Base-by-base conservation (phyloP, 192 early-diverging fungal species). In the Coemansia sp. region DNA sequence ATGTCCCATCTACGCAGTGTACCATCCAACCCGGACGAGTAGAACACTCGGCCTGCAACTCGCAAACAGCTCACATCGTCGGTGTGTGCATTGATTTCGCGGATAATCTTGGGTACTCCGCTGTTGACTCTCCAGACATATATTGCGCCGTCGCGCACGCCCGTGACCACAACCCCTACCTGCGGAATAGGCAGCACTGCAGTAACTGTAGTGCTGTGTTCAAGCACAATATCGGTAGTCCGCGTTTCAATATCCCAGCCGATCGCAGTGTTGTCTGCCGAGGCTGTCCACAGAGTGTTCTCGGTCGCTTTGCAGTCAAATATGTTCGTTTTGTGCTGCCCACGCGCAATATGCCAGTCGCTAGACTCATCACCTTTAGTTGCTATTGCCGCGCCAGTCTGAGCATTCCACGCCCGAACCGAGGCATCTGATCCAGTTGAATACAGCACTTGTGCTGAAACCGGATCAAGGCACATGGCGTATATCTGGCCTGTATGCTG, bases 251-350 rank as follows among this genome's bases (percentile, higher is more conserved):
- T 17, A 72, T 98, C 92, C 89, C 94, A 94, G 63, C 94, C 78
- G 63, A 89, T 88, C 1, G 85, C 92, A 0, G 91, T 92, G 39
- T 93, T 96, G 61, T 98, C 96, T 6, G 93, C 96, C 6, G 95
- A 97, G 9, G 87, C 93, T 23, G 91, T 87, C 94, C 94, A 96
- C 48, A 96, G 62, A 54, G 79, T 82, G 9, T 85, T 88, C 10
- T 90, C 88, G 2, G 77, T 83, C n/a, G 85, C 61, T 45, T 72
- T 76, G 41, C 93, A 64, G 31, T 71, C 78, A 65, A 89, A 93
- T 0, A 93, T 87, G 47, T 85, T 92, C 0, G 96, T 98, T 10
- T 86, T 77, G 80, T 98, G 96, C 1, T 91, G n/a, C 45, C 79
- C 49, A 83, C 77, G 64, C 74, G 72, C 68, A 86, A 91, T 45